A percentile compares a stretch with the other conserved stretches of the same genome.
Conservation (phyloP, 129 eudicot genomes). For the Mikania micrantha region DNA sequence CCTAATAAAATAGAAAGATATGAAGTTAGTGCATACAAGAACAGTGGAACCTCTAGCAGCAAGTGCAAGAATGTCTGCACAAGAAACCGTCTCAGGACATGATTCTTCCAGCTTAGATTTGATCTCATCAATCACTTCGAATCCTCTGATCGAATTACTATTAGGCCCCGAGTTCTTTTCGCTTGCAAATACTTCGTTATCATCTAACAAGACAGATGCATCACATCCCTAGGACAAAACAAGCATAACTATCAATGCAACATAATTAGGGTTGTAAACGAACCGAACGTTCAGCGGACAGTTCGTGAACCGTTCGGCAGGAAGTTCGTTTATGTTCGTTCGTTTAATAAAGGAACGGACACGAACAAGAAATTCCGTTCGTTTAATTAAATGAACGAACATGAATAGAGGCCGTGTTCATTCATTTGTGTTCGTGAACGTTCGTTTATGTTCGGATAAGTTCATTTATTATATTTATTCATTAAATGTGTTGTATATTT, state of each 20-base stretch:
- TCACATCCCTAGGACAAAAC: slow-evolving; percentile 68
- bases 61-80: slow-evolving; percentile 88
- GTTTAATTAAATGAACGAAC: too few species aligned
- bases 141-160: slow-evolving; percentile 77
- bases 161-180: slow-evolving; percentile 81
- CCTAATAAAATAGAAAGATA: background rate
- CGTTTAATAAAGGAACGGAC: too few species aligned
- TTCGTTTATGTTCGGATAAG: too few species aligned
- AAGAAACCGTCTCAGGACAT: slow-evolving; percentile 87
- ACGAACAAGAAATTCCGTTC: too few species aligned
- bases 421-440: too few species aligned
- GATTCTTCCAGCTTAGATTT: slow-evolving; percentile 70
- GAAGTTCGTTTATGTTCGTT: too few species aligned
- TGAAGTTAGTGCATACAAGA: slow-evolving; percentile 43
- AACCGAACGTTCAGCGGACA: too few species aligned
- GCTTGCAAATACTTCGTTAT: slow-evolving; percentile 45
- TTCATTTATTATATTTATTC: too few species aligned
- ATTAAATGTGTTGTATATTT: too few species aligned
- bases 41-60: slow-evolving; percentile 84
- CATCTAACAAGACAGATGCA: slow-evolving; percentile 84
- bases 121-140: slow-evolving; percentile 82
- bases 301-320: too few species aligned
- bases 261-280: too few species aligned
- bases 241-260: background rate
- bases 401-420: too few species aligned